These are phyloP conservation scores for Colletotrichum truncatum DNA, from an alignment of 2,329 filamentous ascomycete genomes.

Conservation along the genomic window DNA sequence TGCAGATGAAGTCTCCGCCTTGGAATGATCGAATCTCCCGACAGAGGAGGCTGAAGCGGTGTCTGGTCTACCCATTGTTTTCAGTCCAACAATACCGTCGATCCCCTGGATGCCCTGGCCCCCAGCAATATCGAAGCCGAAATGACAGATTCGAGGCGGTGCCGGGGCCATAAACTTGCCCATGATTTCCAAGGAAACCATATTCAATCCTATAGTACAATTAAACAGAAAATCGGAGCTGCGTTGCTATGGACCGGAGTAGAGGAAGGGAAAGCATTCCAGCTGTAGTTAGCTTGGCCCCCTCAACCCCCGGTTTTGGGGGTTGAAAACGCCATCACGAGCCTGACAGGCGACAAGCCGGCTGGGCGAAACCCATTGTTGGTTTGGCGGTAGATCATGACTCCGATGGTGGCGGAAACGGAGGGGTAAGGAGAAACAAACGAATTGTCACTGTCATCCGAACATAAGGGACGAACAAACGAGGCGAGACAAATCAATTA, in stretches of 20 bases:
- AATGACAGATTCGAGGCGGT: constrained; percentile 8
- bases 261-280: background rate
- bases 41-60: constrained; percentile 12
- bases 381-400: no score
- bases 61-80: background rate
- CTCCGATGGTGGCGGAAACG: constrained; percentile 12
- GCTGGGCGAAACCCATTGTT: no score
- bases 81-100: background rate
- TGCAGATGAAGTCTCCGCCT: background rate
- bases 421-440: background rate
- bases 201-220: no score
- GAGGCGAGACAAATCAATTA: constrained; percentile 24
- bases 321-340: no score
- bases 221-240: no score
- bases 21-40: background rate
- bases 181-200: constrained; percentile 1
- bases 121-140: constrained; percentile 13
- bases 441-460: background rate
- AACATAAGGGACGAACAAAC: constrained; percentile 3
- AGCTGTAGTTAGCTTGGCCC: no score
- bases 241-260: background rate
- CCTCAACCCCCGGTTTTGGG: no score
- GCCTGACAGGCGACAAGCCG: no score
- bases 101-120: background rate
- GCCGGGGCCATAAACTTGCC: background rate